A percentile compares a stretch with the other conserved stretches of the same genome.
phyloP scores from a whole-genome alignment of 768 basidiomycete genomes.

The Lyophyllum atratum region DNA sequence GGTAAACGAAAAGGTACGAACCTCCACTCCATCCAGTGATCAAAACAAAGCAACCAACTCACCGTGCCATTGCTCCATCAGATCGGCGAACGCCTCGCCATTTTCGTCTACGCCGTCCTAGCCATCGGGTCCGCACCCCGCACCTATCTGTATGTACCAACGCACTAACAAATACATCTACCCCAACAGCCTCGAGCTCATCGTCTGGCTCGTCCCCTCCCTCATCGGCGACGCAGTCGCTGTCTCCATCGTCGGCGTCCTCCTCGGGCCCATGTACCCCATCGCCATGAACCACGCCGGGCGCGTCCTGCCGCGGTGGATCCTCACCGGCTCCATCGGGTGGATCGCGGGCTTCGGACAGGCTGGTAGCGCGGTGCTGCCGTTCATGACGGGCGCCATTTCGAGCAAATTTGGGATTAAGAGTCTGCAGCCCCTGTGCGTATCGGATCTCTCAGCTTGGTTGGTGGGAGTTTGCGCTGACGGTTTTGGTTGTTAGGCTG shows the following conservation, averaged over 20 bases:
- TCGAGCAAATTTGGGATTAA: constrained; percentile 62
- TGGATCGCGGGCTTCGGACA: constrained; percentile 73
- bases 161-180: not conserved
- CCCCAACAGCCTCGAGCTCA: constrained; percentile 52
- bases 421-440: constrained; percentile 65
- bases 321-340: constrained; percentile 65
- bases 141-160: not conserved
- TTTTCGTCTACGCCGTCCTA: constrained; percentile 53
- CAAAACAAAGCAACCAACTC: not conserved
- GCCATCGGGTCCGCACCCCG: constrained; percentile 43
- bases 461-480: not conserved
- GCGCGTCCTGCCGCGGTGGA: constrained; percentile 67
- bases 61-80: constrained; percentile 16
- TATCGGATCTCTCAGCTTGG: constrained; percentile 25
- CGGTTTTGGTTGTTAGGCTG: constrained; percentile 35
- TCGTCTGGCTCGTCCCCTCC: constrained; percentile 71
- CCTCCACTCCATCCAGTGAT: not conserved
- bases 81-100: constrained; percentile 55
- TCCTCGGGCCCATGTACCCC: constrained; percentile 79
- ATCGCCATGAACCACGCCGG: constrained; percentile 72
- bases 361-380: constrained; percentile 70
- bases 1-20: constrained; percentile 51
- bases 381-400: constrained; percentile 73
- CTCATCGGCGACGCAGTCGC: constrained; percentile 66
- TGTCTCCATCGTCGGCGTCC: constrained; percentile 62